These are phyloP conservation scores for Lenzites betulinus DNA, from an alignment of 768 basidiomycete species.

Conservation along the genomic window DNA sequence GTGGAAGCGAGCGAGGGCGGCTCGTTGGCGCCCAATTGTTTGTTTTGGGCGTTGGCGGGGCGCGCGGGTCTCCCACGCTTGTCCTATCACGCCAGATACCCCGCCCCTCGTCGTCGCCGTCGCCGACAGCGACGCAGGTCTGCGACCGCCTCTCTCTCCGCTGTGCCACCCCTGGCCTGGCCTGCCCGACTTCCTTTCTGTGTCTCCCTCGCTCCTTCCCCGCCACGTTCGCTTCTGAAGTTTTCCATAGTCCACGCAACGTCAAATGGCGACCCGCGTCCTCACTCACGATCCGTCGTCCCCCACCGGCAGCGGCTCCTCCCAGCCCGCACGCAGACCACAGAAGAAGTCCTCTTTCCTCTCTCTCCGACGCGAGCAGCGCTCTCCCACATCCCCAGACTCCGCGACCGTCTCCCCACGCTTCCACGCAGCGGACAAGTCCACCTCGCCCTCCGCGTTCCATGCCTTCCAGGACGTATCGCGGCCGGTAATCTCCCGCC, in stretches of 20 bases:
- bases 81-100: slow-evolving; percentile 23
- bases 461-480: slow-evolving; percentile 25
- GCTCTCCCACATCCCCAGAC: slow-evolving; percentile 17
- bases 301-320: slow-evolving; percentile 26
- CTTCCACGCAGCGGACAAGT: slow-evolving; percentile 18
- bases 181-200: slow-evolving; percentile 16
- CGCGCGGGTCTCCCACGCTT: not conserved
- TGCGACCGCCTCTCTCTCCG: slow-evolving; percentile 7
- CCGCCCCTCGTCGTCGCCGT: slow-evolving; percentile 18
- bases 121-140: slow-evolving; percentile 26
- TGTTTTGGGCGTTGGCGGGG: slow-evolving; percentile 9
- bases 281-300: slow-evolving; percentile 12
- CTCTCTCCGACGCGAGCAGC: slow-evolving; percentile 42
- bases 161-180: not conserved
- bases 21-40: slow-evolving; percentile 13
- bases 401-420: slow-evolving; percentile 8
- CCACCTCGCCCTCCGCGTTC: slow-evolving; percentile 25
- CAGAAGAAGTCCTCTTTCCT: slow-evolving; percentile 60
- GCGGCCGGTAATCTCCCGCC: slow-evolving; percentile 22
- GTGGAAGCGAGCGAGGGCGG: not conserved
- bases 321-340: slow-evolving; percentile 41
- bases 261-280: slow-evolving; percentile 17
- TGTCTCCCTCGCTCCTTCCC: slow-evolving; percentile 24
- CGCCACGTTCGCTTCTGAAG: slow-evolving; percentile 23
- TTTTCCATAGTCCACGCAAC: slow-evolving; percentile 12